Conservation (phyloP, 495 filamentous ascomycete species). For the Aspergillus incahuasiensis region DNA sequence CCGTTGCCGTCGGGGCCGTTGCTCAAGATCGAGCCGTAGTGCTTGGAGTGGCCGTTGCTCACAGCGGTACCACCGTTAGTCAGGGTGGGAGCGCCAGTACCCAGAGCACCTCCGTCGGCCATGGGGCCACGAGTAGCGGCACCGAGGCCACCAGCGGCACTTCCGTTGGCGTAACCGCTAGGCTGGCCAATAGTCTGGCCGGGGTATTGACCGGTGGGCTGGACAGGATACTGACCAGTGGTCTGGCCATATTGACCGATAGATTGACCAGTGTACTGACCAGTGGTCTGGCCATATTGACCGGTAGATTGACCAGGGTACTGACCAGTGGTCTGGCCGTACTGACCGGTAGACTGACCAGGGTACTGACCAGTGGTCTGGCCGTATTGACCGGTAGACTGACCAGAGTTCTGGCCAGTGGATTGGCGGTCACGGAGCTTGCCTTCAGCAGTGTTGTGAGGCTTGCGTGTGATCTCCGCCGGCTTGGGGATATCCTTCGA, state of each 20-base stretch:
- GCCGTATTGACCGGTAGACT: too few species aligned
- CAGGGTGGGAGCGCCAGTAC: neutral
- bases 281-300: too few species aligned
- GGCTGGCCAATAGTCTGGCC: too few species aligned
- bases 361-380: too few species aligned
- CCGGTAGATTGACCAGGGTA: too few species aligned
- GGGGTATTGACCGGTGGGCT: too few species aligned
- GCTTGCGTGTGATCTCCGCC: slow-evolving; percentile 64
- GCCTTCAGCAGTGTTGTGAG: slow-evolving; percentile 38
- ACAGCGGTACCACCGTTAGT: neutral
- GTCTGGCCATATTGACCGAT: too few species aligned
- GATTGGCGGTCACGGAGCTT: slow-evolving; percentile 12
- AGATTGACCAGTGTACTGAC: too few species aligned
- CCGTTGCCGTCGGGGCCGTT: slow-evolving; percentile 38
- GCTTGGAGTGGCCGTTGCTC: slow-evolving; percentile 13
- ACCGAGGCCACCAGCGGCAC: neutral
- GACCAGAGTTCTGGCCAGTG: too few species aligned
- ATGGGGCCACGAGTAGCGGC: neutral
- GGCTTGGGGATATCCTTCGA: slow-evolving; percentile 64
- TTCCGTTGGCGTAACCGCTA: neutral
- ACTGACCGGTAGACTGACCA: too few species aligned
- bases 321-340: too few species aligned
- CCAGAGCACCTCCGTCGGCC: slow-evolving; percentile 9
- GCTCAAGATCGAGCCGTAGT: slow-evolving; percentile 37
- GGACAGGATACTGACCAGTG: too few species aligned